Percentiles rank a stretch among this genome's conserved stretches.
phyloP scores from a whole-genome alignment of 2,329 filamentous ascomycete species.

The Colletotrichum cordylinicola region DNA sequence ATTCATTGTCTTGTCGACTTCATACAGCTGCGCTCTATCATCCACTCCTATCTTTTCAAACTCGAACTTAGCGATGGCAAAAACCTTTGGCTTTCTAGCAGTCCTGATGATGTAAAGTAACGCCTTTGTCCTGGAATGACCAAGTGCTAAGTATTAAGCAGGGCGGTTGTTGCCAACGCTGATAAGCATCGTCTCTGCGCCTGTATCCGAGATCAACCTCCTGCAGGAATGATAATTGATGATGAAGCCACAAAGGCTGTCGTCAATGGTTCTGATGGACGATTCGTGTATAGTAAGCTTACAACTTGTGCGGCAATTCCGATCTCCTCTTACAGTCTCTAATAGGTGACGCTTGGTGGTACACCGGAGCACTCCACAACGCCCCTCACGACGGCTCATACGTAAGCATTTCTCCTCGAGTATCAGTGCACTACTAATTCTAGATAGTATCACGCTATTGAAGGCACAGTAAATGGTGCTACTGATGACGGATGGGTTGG shows the following conservation, averaged over 20 bases:
- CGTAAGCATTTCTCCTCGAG: background rate
- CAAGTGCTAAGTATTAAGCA: background rate
- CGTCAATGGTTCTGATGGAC: background rate
- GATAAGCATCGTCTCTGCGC: background rate
- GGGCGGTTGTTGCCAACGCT: background rate
- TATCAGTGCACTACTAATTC: background rate
- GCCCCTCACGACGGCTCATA: background rate
- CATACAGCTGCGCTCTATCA: background rate
- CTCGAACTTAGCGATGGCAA: background rate
- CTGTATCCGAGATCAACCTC: background rate
- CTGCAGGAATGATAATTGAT: background rate
- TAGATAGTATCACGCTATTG: background rate
- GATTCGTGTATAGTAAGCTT: background rate
- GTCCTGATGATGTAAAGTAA: background rate
- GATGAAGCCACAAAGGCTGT: background rate
- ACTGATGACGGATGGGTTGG: background rate
- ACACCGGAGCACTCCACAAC: background rate
- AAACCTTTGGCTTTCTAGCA: background rate
- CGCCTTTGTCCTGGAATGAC: background rate
- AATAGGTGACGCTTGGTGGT: background rate
- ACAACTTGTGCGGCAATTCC: rapidly evolving
- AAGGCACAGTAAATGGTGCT: background rate
- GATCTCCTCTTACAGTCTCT: background rate
- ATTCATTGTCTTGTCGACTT: background rate
- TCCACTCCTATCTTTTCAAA: background rate